Evolutionary conservation across 1,139 yeast species (phyloP).

Genomic region (Geotrichum aggregatum): DNA sequence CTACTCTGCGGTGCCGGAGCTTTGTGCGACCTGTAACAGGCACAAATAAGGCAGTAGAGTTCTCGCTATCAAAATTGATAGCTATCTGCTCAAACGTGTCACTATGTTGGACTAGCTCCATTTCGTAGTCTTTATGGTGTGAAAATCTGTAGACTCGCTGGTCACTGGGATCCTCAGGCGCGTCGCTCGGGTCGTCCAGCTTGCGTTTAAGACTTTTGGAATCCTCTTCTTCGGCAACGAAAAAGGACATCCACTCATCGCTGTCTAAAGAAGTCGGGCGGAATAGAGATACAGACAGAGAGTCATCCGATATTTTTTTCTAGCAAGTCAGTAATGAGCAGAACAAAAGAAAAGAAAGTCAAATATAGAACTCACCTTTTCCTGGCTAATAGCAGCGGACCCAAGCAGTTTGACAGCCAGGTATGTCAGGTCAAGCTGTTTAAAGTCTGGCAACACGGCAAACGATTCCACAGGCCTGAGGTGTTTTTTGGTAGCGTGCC

Average conservation of each 20-base stretch:
- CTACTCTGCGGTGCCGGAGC: constrained; percentile 76
- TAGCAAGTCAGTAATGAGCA: constrained; percentile 30
- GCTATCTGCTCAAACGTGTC: constrained; percentile 55
- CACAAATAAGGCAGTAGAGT: constrained; percentile 64
- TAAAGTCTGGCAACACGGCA: constrained; percentile 84
- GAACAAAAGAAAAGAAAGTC: not conserved
- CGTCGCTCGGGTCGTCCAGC: constrained; percentile 33
- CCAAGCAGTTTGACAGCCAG: constrained; percentile 72
- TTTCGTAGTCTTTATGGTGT: constrained; percentile 76
- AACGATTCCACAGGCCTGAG: constrained; percentile 73
- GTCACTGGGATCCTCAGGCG: constrained; percentile 41
- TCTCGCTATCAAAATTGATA: constrained; percentile 50
- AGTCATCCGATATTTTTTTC: constrained; percentile 44
- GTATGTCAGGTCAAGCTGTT: constrained; percentile 76
- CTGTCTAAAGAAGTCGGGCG: constrained; percentile 69
- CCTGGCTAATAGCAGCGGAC: constrained; percentile 59
- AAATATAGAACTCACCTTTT: constrained; percentile 22
- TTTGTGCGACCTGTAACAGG: constrained; percentile 78
- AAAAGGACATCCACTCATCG: constrained; percentile 81
- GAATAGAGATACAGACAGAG: constrained; percentile 62
- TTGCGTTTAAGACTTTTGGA: constrained; percentile 31
- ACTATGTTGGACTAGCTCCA: constrained; percentile 52
- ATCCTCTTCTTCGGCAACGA: constrained; percentile 48
- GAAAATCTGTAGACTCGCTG: constrained; percentile 52
- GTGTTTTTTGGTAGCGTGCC: constrained; percentile 74